Evolutionary conservation across 2,329 filamentous ascomycete species (phyloP).

Genomic region (Penicillium sp.): DNA sequence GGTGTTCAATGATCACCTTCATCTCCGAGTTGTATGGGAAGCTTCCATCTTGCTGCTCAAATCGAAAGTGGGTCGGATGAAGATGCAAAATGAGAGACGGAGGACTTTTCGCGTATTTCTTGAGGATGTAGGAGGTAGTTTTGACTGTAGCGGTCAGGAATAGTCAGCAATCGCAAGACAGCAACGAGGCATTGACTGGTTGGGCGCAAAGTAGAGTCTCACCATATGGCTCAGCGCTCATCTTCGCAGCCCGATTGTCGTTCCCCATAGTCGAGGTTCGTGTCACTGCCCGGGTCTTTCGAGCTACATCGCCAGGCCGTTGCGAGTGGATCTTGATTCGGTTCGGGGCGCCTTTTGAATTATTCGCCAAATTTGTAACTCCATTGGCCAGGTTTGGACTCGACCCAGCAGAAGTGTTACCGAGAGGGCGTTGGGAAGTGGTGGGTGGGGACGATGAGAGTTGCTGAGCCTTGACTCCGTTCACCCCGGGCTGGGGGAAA

Average conservation of each 20-base stretch:
- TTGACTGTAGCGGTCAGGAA: conserved; percentile 57
- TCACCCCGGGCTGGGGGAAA: conserved; percentile 62
- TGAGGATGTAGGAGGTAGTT: conserved; percentile 76
- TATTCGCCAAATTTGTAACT: conserved; percentile 22
- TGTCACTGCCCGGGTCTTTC: conserved; percentile 38
- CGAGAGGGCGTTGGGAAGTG: conserved; percentile 58
- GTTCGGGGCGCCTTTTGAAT: conserved; percentile 41
- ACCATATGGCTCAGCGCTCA: conserved; percentile 50
- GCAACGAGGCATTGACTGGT: conserved; percentile 5
- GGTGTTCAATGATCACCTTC: conserved; percentile 75
- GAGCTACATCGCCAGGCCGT: conserved; percentile 37
- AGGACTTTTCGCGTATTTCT: conserved; percentile 69
- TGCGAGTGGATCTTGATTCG: conserved; percentile 61
- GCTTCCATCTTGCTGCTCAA: conserved; percentile 91
- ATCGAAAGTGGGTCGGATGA: conserved; percentile 81
- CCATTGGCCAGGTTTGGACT: conserved; percentile 50
- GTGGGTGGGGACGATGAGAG: conserved; percentile 60
- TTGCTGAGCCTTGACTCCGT: conserved; percentile 59
- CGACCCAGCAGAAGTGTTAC: conserved; percentile 37
- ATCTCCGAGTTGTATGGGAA: conserved; percentile 93
- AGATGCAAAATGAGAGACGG: conserved; percentile 88
- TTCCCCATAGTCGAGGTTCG: conserved; percentile 30
- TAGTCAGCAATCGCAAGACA: conserved; percentile 13
- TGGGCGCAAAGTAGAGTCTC: conserved; percentile 18
- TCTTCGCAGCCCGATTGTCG: conserved; percentile 41